Evolutionary conservation across 2,329 filamentous ascomycete species (phyloP), one percentile per base, ranked within the genome.

Genomic region (Arthrocladium fulminans): DNA sequence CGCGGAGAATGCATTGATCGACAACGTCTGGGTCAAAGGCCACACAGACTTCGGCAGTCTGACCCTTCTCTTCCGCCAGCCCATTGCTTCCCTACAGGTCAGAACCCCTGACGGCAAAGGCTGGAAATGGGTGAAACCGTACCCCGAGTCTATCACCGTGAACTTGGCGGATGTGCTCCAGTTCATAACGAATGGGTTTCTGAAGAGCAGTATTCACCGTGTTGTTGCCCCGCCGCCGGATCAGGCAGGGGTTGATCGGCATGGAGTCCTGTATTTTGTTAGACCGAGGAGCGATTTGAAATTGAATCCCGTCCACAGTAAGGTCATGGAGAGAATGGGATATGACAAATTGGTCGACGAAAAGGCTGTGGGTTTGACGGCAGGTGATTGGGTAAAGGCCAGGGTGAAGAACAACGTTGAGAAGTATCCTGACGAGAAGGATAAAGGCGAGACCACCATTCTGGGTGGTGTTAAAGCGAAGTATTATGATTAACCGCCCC

Each of bases 21-120:
- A 70, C 1, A 62, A 64, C 30, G 63, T 74, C 1, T 72, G 70
- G 47, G 63, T 67, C 0, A 64, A 65, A 0, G 75, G 76, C 0
- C 77, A 80, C 54, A 79, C 76, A 0, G 76, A 80, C 53, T 65
- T 77, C 2, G 76, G 76, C 0, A 75, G 72, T 0, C 63, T 79
- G 2, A 80, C 76, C 0, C 62, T 80, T 3, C 65, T 80, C 0
- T 79, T 80, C 64, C 67, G 74, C 2, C 77, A 80, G 54, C 76
- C 76, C 0, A 70, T 80, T 0, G 74, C 75, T 0, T 75, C 70
- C 0, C 63, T 80, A 4, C 77, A 80, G 58, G 74, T 80, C 17
- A 69, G 71, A 15, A 66, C 65, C 5, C 58, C 64, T 1, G 64
- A 68, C 15, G 54, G 67, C 0, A 55, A 68, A 1, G 57, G 68